phyloP scores from a whole-genome alignment of 345 rosid species.

The Camelina sativa region DNA sequence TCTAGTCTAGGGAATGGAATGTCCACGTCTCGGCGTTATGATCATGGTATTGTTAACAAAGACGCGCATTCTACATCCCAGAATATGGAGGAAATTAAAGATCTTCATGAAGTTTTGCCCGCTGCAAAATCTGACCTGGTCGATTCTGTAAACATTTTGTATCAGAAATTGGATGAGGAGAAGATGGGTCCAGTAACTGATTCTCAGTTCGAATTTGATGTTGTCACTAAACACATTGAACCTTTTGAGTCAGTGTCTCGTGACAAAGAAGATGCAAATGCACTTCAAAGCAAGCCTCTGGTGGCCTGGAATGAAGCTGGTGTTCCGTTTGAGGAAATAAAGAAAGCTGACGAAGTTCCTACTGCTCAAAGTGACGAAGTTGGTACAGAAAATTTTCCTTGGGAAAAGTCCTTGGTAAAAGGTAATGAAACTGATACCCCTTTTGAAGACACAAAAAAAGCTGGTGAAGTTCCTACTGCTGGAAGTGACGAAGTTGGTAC shows the following conservation, averaged over 20 bases:
- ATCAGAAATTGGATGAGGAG: slow-evolving; percentile 62
- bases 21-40: slow-evolving; percentile 47
- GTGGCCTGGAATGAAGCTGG: slow-evolving; percentile 39
- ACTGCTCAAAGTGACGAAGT: slow-evolving; percentile 44
- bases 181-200: slow-evolving; percentile 50
- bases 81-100: slow-evolving; percentile 65
- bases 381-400: slow-evolving; percentile 38
- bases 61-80: slow-evolving; percentile 40
- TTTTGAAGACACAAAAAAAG: slow-evolving; percentile 38
- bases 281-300: slow-evolving; percentile 46
- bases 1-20: slow-evolving; percentile 50
- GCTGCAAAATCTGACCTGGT: slow-evolving; percentile 53
- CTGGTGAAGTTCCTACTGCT: slow-evolving; percentile 31
- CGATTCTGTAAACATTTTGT: slow-evolving; percentile 44
- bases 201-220: slow-evolving; percentile 49
- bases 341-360: slow-evolving; percentile 38
- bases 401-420: slow-evolving; percentile 43
- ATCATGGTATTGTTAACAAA: slow-evolving; percentile 48
- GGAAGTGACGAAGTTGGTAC: slow-evolving; percentile 45
- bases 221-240: slow-evolving; percentile 46
- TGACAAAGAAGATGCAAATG: slow-evolving; percentile 46
- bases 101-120: slow-evolving; percentile 80
- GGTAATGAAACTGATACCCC: slow-evolving; percentile 10
- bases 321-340: slow-evolving; percentile 39
- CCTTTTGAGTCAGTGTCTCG: slow-evolving; percentile 45